Base-by-base conservation (phyloP, 345 rosid species). In the Aegle marmelos region DNA sequence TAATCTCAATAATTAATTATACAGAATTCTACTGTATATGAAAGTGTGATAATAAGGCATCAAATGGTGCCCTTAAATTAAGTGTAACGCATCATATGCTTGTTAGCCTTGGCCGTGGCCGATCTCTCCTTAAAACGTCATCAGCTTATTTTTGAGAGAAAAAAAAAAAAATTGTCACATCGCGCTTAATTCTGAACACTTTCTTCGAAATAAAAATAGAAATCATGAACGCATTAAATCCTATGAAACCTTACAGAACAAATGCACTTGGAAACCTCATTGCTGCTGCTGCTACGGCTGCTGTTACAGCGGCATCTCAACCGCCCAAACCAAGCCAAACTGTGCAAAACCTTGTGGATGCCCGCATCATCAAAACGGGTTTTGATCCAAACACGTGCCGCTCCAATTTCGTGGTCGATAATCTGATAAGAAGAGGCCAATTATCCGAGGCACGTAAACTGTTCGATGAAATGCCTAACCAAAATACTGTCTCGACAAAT, bases 341-440 rank as follows among this genome's bases (percentile, higher is more conserved):
- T 80, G 84, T 59, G 62, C 24, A 22, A 14, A 48, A 81, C 60
- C 70, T 65, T 24, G 45, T 86, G 54, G 97, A 95, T 80, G 93
- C 97, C 72, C 89, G 88, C 25, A 83, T 90, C n/a, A 79, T 93
- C 73, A 93, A 92, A 84, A 93, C 97, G 45, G 95, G 95, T 11
- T 95, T 92, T 74, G 88, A 93, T 78, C 90, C 90, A 16, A 33
- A 70, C 65, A 93, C 90, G 0, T 87, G 89, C 82, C 95, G 90
- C 71, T 86, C 85, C 78, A 93, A 92, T 79, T 92, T 87, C 77
- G 78, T 56, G 70, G 80, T 92, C 60, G 83, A 82, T 3, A 60
- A 27, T 2, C 59, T 89, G 0, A 70, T 91, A 0, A 60, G 68
- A 30, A 63, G 76, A 28, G 95, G 97, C 28, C 82, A 88, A 39